Evolutionary conservation across 345 rosid species (phyloP).

Genomic region (Arabis hirsuta): DNA sequence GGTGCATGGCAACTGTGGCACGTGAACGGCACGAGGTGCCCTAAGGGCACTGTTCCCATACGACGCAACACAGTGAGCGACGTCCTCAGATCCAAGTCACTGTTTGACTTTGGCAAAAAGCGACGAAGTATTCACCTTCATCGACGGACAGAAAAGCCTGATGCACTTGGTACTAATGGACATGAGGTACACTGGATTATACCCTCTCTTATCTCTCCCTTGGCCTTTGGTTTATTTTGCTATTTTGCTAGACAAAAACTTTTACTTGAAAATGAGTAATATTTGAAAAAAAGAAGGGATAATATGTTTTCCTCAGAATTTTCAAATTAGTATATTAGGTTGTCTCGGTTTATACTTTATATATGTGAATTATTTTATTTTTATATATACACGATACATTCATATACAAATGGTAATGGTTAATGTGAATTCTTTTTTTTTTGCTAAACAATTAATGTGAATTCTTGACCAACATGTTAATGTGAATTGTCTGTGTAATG

Average conservation of each 20-base stretch:
- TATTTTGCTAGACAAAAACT: too few relatives aligned
- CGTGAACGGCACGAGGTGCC: constrained; percentile 79
- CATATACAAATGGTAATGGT: too few relatives aligned
- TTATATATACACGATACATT: not conserved
- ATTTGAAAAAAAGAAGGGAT: too few relatives aligned
- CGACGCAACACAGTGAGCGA: constrained; percentile 79
- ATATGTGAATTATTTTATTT: not conserved
- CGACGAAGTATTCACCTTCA: constrained; percentile 29
- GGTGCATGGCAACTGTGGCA: constrained; percentile 93
- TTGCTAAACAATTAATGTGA: too few relatives aligned
- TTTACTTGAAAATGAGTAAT: too few relatives aligned
- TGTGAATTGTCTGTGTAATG: constrained; percentile 28
- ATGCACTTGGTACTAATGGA: constrained; percentile 73
- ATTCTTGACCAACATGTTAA: not conserved
- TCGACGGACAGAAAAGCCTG: constrained; percentile 67
- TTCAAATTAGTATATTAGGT: not conserved
- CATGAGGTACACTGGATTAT: constrained; percentile 62
- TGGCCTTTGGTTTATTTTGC: too few relatives aligned
- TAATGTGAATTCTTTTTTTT: too few relatives aligned
- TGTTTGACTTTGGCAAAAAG: constrained; percentile 85
- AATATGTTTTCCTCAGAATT: not conserved
- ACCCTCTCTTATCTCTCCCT: not conserved
- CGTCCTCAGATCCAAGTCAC: constrained; percentile 87
- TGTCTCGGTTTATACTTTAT: not conserved
- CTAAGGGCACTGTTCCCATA: constrained; percentile 86